Percentiles rank a stretch among this genome's conserved stretches.
Conservation (phyloP, 1,139 yeast species). For the Taphrina confusa region DNA sequence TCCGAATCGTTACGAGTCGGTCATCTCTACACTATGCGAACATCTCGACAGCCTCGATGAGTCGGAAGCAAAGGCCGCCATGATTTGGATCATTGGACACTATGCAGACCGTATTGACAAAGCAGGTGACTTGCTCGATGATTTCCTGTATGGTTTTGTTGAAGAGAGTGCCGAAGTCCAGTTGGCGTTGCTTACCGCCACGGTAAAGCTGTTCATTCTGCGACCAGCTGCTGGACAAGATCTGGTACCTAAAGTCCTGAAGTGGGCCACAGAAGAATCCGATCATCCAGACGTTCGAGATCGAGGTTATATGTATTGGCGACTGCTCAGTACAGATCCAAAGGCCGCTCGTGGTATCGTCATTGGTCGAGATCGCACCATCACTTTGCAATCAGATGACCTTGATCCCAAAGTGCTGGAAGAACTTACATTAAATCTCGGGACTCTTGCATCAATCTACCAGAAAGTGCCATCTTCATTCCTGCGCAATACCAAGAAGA, state of each 20-base stretch:
- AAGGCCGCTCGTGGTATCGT: slow-evolving; percentile 56
- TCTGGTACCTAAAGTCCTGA: slow-evolving; percentile 61
- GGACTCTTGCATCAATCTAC: slow-evolving; percentile 79
- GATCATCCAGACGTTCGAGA: slow-evolving; percentile 83
- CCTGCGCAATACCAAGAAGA: slow-evolving; percentile 65
- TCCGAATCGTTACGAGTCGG: slow-evolving; percentile 56
- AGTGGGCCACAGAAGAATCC: slow-evolving; percentile 71
- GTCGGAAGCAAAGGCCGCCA: slow-evolving; percentile 74
- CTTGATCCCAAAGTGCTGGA: slow-evolving; percentile 71
- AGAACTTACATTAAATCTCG: slow-evolving; percentile 74
- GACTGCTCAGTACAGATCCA: slow-evolving; percentile 61
- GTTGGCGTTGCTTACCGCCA: slow-evolving; percentile 69
- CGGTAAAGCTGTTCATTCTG: slow-evolving; percentile 65
- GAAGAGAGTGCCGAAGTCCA: slow-evolving; percentile 76
- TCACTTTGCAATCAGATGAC: slow-evolving; percentile 67
- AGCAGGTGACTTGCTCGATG: slow-evolving; percentile 54
- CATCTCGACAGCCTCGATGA: slow-evolving; percentile 59
- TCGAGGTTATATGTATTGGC: slow-evolving; percentile 83
- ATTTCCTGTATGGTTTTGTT: slow-evolving; percentile 53
- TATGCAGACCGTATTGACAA: slow-evolving; percentile 58
- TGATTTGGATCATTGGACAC: slow-evolving; percentile 84
- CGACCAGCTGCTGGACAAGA: slow-evolving; percentile 59
- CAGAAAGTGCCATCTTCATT: slow-evolving; percentile 79
- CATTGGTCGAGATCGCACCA: slow-evolving; percentile 61
- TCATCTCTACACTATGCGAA: slow-evolving; percentile 52